phyloP scores from a whole-genome alignment of 352 stramenopile genomes.

The Phytopythium delawarense region DNA sequence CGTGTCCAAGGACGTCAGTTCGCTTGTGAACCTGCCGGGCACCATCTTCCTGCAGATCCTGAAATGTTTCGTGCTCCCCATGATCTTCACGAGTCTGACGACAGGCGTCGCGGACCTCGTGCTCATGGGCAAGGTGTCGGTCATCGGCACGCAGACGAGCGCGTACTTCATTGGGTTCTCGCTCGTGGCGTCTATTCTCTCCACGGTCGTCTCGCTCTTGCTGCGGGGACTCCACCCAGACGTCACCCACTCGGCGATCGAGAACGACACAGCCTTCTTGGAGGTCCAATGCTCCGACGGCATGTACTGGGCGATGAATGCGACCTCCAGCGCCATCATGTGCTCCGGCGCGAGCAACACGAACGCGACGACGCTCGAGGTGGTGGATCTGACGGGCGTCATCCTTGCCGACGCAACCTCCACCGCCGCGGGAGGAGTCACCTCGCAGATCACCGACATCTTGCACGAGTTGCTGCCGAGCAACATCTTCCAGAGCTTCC shows the following conservation, averaged over 20 bases:
- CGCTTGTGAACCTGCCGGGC: constrained; percentile 22
- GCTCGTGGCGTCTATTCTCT: constrained; percentile 4
- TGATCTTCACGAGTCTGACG: constrained; percentile 13
- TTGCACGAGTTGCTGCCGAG: constrained; percentile 11
- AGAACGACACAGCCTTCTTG: constrained; percentile 11
- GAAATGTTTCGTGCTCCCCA: constrained; percentile 32
- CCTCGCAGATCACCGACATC: constrained; percentile 12
- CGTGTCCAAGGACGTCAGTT: constrained; percentile 16
- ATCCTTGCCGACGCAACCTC: constrained; percentile 1
- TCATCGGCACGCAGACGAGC: constrained; percentile 8
- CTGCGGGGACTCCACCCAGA: constrained; percentile 3
- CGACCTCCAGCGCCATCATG: not conserved
- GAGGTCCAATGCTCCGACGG: constrained; percentile 7
- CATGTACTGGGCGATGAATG: constrained; percentile 2
- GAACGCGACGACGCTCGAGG: constrained; percentile 6
- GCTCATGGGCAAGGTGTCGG: constrained; percentile 10
- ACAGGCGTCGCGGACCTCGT: constrained; percentile 12
- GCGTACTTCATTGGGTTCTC: constrained; percentile 9
- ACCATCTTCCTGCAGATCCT: constrained; percentile 29
- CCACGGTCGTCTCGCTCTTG: constrained; percentile 2
- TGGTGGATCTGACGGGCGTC: constrained; percentile 8
- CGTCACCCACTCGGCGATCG: constrained; percentile 5
- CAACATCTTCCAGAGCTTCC: constrained; percentile 21
- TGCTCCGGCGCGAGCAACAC: not conserved
- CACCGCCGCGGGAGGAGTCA: not conserved